phyloP scores from a whole-genome alignment of 148 eudicot genomes.

The Persicaria maculosa region DNA sequence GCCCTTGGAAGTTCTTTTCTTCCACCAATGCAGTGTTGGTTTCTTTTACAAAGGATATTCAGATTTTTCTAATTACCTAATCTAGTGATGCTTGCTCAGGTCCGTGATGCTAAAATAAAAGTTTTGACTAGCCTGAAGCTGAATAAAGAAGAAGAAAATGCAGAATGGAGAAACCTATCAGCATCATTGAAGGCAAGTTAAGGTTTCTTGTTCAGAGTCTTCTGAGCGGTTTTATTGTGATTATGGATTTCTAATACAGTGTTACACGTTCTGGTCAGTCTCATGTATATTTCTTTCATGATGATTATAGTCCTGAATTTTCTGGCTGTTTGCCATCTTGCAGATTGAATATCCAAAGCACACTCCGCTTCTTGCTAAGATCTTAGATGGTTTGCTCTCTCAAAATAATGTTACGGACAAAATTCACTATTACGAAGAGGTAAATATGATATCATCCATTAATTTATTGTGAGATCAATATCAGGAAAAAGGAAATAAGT shows the following conservation, averaged over 20 bases:
- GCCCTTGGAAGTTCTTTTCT: not conserved
- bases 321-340: constrained; percentile 20
- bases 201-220: not conserved
- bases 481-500: not conserved
- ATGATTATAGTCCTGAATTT: not conserved
- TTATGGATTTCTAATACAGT: not conserved
- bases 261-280: not conserved
- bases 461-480: not conserved
- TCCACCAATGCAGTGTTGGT: not conserved
- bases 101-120: constrained; percentile 84
- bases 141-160: constrained; percentile 60
- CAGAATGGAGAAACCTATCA: constrained; percentile 70
- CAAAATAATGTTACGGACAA: constrained; percentile 53
- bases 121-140: constrained; percentile 69
- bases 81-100: constrained; percentile 31
- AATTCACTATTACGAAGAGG: constrained; percentile 60
- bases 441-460: constrained; percentile 14
- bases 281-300: not conserved
- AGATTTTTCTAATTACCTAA: not conserved
- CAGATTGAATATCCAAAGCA: constrained; percentile 85
- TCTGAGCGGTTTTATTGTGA: not conserved
- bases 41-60: not conserved
- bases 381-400: constrained; percentile 68
- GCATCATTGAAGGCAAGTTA: constrained; percentile 57
- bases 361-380: constrained; percentile 89